phyloP scores from a whole-genome alignment of 169 alveolate genomes.

The Plasmodium fragile region DNA sequence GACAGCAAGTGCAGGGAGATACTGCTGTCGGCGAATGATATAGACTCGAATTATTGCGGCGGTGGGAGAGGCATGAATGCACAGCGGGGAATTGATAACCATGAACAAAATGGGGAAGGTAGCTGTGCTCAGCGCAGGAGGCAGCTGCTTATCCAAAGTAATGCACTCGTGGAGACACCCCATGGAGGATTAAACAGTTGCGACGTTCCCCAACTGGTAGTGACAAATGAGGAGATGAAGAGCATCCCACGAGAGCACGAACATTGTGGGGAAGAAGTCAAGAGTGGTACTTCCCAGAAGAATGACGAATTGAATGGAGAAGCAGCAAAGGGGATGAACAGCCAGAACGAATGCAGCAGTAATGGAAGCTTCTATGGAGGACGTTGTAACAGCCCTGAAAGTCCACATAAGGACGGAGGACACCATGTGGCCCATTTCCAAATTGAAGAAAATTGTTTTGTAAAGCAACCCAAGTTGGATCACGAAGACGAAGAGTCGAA shows the following conservation, averaged over 20 bases:
- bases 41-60: slow-evolving; percentile 52
- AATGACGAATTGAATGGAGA: neutral
- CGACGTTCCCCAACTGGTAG: neutral
- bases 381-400: neutral
- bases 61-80: neutral
- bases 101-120: neutral
- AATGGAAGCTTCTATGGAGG: neutral
- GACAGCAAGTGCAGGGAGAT: neutral
- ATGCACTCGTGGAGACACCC: neutral
- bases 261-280: neutral
- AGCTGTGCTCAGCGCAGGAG: neutral
- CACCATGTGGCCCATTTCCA: neutral
- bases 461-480: neutral
- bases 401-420: neutral
- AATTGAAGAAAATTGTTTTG: neutral
- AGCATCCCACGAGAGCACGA: neutral
- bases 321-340: neutral
- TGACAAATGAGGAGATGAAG: neutral
- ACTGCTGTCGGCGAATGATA: neutral
- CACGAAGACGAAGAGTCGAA: neutral
- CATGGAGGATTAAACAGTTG: neutral
- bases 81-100: neutral
- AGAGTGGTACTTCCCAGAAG: neutral
- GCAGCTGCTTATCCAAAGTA: neutral
- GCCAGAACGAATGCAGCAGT: neutral